phyloP scores from a whole-genome alignment of 176 grass and related monocot genomes.

The Stipa capillata region DNA sequence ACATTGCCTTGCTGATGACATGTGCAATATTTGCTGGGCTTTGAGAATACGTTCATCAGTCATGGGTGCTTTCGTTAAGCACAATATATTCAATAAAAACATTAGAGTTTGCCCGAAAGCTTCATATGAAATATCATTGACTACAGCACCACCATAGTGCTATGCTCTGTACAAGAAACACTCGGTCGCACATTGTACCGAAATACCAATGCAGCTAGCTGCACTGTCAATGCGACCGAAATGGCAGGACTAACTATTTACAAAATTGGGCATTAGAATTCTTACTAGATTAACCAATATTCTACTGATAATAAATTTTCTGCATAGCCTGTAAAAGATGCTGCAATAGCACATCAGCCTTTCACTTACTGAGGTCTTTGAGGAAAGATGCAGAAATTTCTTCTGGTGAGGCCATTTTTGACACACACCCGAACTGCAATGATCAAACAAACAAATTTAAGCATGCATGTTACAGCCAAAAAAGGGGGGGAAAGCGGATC shows the following conservation, averaged over 20 bases:
- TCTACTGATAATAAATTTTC: not conserved
- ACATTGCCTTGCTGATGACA: not conserved
- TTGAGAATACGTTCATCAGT: not conserved
- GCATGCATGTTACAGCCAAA: not conserved
- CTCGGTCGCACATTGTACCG: not conserved
- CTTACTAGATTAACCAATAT: not conserved
- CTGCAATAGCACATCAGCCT: not conserved
- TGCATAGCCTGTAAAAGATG: not conserved
- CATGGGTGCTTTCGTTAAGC: not conserved
- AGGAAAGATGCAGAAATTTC: conserved; percentile 18
- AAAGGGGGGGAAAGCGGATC: not conserved
- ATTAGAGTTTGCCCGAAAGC: not conserved
- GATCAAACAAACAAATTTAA: not conserved
- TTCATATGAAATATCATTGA: not conserved
- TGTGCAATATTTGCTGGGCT: not conserved
- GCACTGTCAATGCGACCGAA: not conserved
- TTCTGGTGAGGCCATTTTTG: not conserved
- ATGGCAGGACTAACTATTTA: not conserved
- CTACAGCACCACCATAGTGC: not conserved
- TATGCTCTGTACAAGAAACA: not conserved
- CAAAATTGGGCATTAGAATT: not conserved
- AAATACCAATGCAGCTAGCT: not conserved
- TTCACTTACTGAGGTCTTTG: conserved; percentile 9
- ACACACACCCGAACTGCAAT: conserved; percentile 27
- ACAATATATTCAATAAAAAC: not conserved